These are phyloP conservation scores for Didymella lethalis DNA, from an alignment of 2,329 filamentous ascomycete genomes.

Conservation along the genomic window DNA sequence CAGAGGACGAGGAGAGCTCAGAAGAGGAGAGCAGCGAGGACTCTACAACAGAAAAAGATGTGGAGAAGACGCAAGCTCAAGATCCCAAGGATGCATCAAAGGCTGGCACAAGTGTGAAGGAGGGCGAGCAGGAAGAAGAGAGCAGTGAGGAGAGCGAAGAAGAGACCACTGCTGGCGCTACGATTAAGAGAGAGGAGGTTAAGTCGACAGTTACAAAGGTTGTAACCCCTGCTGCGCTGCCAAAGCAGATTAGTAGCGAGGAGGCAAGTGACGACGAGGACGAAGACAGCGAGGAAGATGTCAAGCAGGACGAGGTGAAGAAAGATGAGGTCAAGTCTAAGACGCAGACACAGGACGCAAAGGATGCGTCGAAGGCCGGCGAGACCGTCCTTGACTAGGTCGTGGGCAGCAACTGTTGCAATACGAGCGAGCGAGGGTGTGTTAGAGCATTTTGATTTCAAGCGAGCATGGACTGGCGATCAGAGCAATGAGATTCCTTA, in stretches of 20 bases:
- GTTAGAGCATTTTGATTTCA: neutral
- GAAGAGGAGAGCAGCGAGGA: constrained; percentile 27
- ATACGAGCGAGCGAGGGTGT: neutral
- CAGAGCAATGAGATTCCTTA: neutral
- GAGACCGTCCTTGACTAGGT: constrained; percentile 48
- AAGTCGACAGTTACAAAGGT: constrained; percentile 17
- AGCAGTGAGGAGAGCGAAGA: neutral
- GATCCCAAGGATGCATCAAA: constrained; percentile 38
- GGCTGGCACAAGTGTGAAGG: constrained; percentile 50
- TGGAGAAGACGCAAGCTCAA: constrained; percentile 35
- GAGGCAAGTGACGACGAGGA: constrained; percentile 12
- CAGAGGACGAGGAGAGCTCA: constrained; percentile 17
- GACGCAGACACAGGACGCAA: constrained; percentile 36
- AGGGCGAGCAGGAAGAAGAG: constrained; percentile 32
- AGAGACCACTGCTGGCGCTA: neutral
- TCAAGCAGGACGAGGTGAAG: constrained; percentile 1
- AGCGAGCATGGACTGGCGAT: constrained; percentile 14
- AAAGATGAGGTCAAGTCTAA: constrained; percentile 5
- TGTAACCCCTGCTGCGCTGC: constrained; percentile 22
- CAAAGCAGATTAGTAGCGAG: constrained; percentile 25
- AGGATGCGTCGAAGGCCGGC: constrained; percentile 41
- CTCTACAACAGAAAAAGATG: constrained; percentile 17
- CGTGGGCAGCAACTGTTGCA: neutral
- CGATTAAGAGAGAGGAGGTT: neutral
- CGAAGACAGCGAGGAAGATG: neutral